Percentiles rank a stretch among this genome's conserved stretches.
These are phyloP conservation scores for Tulasnella sp. DNA, from an alignment of 768 basidiomycete species.

Conservation along the genomic window DNA sequence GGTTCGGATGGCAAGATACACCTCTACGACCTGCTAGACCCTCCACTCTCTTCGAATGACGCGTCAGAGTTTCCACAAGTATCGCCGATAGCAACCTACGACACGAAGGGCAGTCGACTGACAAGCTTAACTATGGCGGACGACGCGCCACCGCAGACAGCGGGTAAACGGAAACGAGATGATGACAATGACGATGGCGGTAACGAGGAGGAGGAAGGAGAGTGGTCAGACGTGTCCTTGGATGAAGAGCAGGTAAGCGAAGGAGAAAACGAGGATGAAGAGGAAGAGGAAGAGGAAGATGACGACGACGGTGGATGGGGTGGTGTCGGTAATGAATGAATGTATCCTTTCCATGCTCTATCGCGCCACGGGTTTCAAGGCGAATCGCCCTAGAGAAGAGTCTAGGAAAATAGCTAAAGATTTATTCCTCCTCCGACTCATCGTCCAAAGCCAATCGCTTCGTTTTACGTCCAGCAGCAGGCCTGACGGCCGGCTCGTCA, in stretches of 20 bases:
- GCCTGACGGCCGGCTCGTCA: constrained; percentile 49
- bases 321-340: neutral
- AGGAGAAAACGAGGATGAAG: constrained; percentile 17
- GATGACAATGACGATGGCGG: constrained; percentile 28
- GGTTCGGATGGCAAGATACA: constrained; percentile 86
- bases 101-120: constrained; percentile 76
- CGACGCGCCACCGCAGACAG: constrained; percentile 23
- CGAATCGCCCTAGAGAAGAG: neutral
- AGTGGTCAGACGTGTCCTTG: constrained; percentile 17
- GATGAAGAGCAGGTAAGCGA: neutral
- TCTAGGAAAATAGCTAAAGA: constrained; percentile 18
- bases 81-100: constrained; percentile 52
- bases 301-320: constrained; percentile 10
- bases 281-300: constrained; percentile 22
- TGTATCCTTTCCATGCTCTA: neutral
- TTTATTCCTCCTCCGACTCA: constrained; percentile 19
- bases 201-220: constrained; percentile 20
- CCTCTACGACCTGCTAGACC: constrained; percentile 53
- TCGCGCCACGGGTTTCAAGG: neutral
- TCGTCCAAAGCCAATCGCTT: constrained; percentile 13
- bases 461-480: constrained; percentile 31
- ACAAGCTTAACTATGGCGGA: constrained; percentile 61
- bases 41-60: constrained; percentile 29
- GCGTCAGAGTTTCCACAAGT: constrained; percentile 23
- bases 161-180: constrained; percentile 21